Evolutionary conservation across 805 yeast species (phyloP), one percentile per base, ranked within the genome.

Genomic region (Schwanniomyces sp.): DNA sequence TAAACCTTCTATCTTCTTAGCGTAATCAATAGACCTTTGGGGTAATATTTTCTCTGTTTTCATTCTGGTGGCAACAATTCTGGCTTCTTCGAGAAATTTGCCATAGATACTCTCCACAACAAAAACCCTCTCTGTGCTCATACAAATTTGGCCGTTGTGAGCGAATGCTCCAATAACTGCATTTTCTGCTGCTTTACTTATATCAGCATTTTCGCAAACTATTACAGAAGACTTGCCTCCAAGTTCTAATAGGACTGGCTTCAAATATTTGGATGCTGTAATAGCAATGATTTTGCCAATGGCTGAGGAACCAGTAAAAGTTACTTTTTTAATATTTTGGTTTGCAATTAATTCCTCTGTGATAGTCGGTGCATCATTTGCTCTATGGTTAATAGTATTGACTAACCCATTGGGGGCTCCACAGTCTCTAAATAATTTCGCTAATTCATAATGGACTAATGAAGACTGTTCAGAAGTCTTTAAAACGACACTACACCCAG

Each of bases 71-170:
- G 56, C 58, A 14, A 24, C 47, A 5, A 7, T 41, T 10, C 27
- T 40, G 29, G 66, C 17, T 18, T 43, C 29, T 5, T 39, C 52
- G 12, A 58, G 29, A 16, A 60, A 52, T 27, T 59, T 52, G 5
- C 61, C 59, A 40, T 65, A 67, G 3, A 62, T 53, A 0, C 40
- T 18, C 14, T 61, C 64, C 26, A 63, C 58, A 17, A 70, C 54
- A 28, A 49, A 65, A 4, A 68, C 51, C 4, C 54, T 48, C n/a
- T 69, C 74, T 1, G 76, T 66, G 43, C 72, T 64, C 80, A 75
- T 76, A 54, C 81, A 76, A 14, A 76, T 66, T 47, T 76, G 80
- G 8, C 80, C 80, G 50, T 66, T 70, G 51, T 76, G 74, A 44
- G 63, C 55, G 75, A 74, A 73, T 7, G 69, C 57, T 21, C 69